Evolutionary conservation across 1,139 yeast species (phyloP).

Genomic region (Scheffersomyces stambukii): DNA sequence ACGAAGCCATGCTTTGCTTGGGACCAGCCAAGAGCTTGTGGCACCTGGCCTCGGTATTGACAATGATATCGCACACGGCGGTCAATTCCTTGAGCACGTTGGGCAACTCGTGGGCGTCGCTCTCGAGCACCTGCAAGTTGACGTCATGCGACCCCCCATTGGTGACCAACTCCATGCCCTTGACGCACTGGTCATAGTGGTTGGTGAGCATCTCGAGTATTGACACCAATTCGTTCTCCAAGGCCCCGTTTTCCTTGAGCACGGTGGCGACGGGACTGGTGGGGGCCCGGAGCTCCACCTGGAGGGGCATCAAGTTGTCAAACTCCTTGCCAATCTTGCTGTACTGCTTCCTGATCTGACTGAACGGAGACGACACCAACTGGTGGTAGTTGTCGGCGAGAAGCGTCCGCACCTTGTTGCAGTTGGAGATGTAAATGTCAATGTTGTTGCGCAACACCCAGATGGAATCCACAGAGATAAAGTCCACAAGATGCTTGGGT

Average conservation of each 20-base stretch:
- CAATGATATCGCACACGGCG: conserved; percentile 34
- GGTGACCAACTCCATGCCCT: conserved; percentile 23
- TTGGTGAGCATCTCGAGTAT: conserved; percentile 68
- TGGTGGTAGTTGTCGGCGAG: conserved; percentile 16
- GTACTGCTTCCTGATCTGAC: conserved; percentile 13
- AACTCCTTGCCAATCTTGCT: conserved; percentile 16
- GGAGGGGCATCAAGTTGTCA: conserved; percentile 20
- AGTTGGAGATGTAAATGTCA: conserved; percentile 24
- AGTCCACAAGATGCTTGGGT: conserved; percentile 17
- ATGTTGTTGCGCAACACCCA: conserved; percentile 23
- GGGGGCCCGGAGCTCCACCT: conserved; percentile 15
- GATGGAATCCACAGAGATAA: conserved; percentile 35
- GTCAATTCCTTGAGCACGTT: conserved; percentile 27
- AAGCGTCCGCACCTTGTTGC: conserved; percentile 18
- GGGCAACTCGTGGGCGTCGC: conserved; percentile 33
- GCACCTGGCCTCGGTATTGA: conserved; percentile 33
- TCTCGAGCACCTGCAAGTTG: conserved; percentile 28
- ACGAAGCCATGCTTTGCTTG: conserved; percentile 15
- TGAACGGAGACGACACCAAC: conserved; percentile 14
- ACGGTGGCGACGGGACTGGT: conserved; percentile 17
- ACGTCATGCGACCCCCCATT: conserved; percentile 6
- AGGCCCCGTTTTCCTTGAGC: conserved; percentile 39
- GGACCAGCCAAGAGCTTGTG: conserved; percentile 18
- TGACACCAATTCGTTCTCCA: conserved; percentile 70
- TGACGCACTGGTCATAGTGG: conserved; percentile 75